Base-by-base conservation (phyloP, 495 filamentous ascomycete species). In the Terfezia boudieri region DNA sequence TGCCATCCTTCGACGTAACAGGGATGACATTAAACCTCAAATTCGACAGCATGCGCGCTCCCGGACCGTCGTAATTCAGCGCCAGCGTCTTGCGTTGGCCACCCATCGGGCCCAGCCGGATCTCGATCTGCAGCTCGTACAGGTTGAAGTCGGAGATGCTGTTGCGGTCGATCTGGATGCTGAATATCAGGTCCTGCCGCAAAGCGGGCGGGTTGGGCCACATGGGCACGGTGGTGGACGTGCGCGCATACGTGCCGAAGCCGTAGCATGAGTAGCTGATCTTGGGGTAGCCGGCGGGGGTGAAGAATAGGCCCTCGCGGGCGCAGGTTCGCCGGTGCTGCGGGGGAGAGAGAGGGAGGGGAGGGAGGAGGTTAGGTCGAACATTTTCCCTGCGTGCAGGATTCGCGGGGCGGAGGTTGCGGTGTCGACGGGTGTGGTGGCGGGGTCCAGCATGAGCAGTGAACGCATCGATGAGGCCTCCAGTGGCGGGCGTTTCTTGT, bases 1-100 rank as follows among this genome's bases (percentile, higher is more conserved):
- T 35, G 11, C 38, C 35, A 37, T 55, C 48, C 26, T 8, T 17
- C 36, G 23, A 17, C 32, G 53, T 36, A 16, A n/a, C 11, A 1
- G 16, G 35, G n/a, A 60, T 46, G 11, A 64, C 56, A 56, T 64
- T 64, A 50, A 63, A 61, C 32, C 62, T 55, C 11, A 64, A 38
- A 53, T 63, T 64, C 51, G 52, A 55, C n/a, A 63, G 41, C 61
- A 64, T 64, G 10, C 17, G 55, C 1, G 56, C 52, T 10, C 61
- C 58, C 0, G 61, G 54, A 0, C 60, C 62, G 22, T n/a, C 36
- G 32, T 61, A 62, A 5, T 14, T 6, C n/a, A 20, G 2, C 1
- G 55, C 32, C n/a, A 56, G 22, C 20, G 54, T 58, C 49, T 55
- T 58, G 36, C 43, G 49, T 38, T 8, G 20, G 23, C 12, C 53